Base-by-base conservation (phyloP, 208 protist species). In the Porcisia deanei region DNA sequence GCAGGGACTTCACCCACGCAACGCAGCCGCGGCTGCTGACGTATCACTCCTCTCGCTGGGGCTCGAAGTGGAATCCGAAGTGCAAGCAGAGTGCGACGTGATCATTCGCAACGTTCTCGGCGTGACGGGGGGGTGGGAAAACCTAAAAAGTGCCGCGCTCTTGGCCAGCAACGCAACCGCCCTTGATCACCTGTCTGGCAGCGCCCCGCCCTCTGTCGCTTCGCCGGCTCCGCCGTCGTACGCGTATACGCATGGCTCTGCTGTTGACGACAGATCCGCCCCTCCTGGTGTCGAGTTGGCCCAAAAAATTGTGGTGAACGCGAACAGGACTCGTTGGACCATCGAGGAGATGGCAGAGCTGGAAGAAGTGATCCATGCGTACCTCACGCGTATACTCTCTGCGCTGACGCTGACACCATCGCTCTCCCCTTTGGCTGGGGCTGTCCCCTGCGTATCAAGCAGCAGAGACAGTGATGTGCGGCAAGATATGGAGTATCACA, bases 11-110 rank as follows among this genome's bases (percentile, higher is more conserved):
- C 66, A 55, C 25, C 16, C 47, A 71, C 7, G 45, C 68, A 60
- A 14, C 37, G 68, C 68, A 8, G 45, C 37, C 68, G 37, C 30
- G 16, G 68, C 53, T 39, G 67, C 67, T n/a, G 47, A 9, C n/a
- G 45, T 25, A 7, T 54, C 68, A 7, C 45, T 60, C 5, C 45
- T 59, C 53, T 54, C 52, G 30, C 16, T 55, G 53, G 53, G 53
- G 1, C 68, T 61, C 7, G 68, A 72, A 1, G 49, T 73, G 55
- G 60, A 69, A 37, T 55, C 70, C 59, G 59, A 73, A 30, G 60
- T 91, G n/a, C 81, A 80, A 34, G 79, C 57, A 2, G 88, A 87
- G 45, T 93, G 89, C 73, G 89, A 93, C 77, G 76, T 69, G 39
- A 89, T 93, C 66, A 61, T 79, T 4, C 86, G 80, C 18, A 76